Conservation (phyloP, 441 rosid species). For the Isatis lusitanica region DNA sequence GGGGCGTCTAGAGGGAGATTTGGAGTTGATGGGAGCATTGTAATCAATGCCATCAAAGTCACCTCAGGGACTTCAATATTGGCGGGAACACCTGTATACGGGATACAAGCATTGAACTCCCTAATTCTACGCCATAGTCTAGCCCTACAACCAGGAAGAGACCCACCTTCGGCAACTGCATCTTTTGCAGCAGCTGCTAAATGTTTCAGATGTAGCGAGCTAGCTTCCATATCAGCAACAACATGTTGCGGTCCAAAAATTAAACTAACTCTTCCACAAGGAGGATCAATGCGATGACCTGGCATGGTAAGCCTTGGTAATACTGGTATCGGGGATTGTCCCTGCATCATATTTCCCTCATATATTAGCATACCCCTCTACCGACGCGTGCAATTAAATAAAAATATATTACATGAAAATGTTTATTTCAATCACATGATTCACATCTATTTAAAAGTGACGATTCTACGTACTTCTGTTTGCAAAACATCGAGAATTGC, state of each 20-base stretch:
- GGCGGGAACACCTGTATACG: slow-evolving; percentile 87
- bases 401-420: slow-evolving; percentile 1
- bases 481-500: slow-evolving; percentile 95
- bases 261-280: slow-evolving; percentile 91
- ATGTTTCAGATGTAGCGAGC: slow-evolving; percentile 90
- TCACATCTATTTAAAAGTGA: slow-evolving; percentile 35
- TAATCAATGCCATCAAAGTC: slow-evolving; percentile 96
- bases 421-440: not conserved
- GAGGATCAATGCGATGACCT: slow-evolving; percentile 98
- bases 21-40: slow-evolving; percentile 96
- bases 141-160: slow-evolving; percentile 96
- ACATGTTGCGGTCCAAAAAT: slow-evolving; percentile 51
- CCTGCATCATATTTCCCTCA: slow-evolving; percentile 47
- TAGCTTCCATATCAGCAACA: slow-evolving; percentile 70
- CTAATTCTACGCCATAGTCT: slow-evolving; percentile 98
- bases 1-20: slow-evolving; percentile 93
- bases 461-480: slow-evolving; percentile 81
- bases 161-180: slow-evolving; percentile 98
- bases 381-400: not conserved
- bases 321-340: slow-evolving; percentile 81
- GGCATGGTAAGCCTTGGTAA: slow-evolving; percentile 99
- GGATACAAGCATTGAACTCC: slow-evolving; percentile 96
- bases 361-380: slow-evolving; percentile 20
- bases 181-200: slow-evolving; percentile 97
- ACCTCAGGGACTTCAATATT: slow-evolving; percentile 94